Conservation (phyloP, 2,329 filamentous ascomycete genomes). For the Diplodia scrobiculata region DNA sequence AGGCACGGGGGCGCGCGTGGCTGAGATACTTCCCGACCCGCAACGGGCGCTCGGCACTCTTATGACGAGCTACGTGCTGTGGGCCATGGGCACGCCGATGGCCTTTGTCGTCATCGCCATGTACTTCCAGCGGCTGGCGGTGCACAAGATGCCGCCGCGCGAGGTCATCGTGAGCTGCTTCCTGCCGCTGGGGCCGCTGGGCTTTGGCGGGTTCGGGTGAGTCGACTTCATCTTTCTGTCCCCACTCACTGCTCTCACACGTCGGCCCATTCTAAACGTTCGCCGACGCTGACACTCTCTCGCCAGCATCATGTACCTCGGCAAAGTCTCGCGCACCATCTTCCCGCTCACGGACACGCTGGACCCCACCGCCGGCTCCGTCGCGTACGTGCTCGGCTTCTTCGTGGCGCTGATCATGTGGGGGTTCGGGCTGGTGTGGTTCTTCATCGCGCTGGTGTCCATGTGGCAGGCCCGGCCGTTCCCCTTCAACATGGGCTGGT, state of each 20-base stretch:
- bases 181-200: conserved; percentile 64
- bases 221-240: too few relatives aligned
- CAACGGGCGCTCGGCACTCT: conserved; percentile 61
- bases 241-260: too few relatives aligned
- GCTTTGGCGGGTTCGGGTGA: conserved; percentile 60
- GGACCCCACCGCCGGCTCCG: conserved; percentile 46
- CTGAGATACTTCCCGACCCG: conserved; percentile 57
- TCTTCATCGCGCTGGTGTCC: conserved; percentile 52
- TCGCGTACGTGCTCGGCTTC: conserved; percentile 60
- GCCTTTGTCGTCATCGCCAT: conserved; percentile 62
- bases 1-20: conserved; percentile 63
- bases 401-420: conserved; percentile 55
- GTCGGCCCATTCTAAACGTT: too few relatives aligned
- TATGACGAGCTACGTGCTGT: conserved; percentile 65
- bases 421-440: conserved; percentile 56
- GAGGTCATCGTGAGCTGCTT: conserved; percentile 68
- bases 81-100: conserved; percentile 63
- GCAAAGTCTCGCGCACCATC: conserved; percentile 45
- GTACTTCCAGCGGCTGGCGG: conserved; percentile 66
- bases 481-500: conserved; percentile 63
- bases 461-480: conserved; percentile 45
- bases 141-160: conserved; percentile 63
- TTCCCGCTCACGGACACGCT: conserved; percentile 43
- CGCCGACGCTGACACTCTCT: neutral
- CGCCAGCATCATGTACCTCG: conserved; percentile 45